Percentiles rank a stretch among this genome's conserved stretches.
Conservation (phyloP, 805 yeast genomes). For the Kurtzmaniella fragi region DNA sequence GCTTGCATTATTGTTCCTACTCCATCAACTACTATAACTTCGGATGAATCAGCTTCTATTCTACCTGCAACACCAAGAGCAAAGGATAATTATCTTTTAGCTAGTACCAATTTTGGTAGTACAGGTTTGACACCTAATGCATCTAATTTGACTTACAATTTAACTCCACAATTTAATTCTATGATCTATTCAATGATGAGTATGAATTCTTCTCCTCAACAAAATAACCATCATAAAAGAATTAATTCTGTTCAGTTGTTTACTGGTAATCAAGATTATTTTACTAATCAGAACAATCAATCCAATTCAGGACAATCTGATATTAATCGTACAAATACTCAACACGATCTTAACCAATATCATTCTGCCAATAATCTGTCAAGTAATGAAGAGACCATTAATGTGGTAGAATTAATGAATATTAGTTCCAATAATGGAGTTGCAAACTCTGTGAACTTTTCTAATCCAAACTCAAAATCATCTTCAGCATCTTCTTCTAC, state of each 20-base stretch:
- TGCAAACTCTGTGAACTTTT: background rate
- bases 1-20: conserved; percentile 20
- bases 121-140: conserved; percentile 27
- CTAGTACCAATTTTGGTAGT: conserved; percentile 7
- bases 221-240: conserved; percentile 9
- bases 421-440: conserved; percentile 5
- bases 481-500: background rate
- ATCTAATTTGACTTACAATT: conserved; percentile 20
- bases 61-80: conserved; percentile 33
- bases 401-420: conserved; percentile 16
- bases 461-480: background rate
- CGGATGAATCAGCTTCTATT: conserved; percentile 2
- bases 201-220: conserved; percentile 30
- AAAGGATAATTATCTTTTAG: conserved; percentile 20
- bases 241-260: conserved; percentile 13
- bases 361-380: background rate
- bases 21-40: background rate
- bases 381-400: conserved; percentile 7
- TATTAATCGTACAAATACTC: too few species aligned
- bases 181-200: conserved; percentile 35
- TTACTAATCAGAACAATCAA: conserved; percentile 10
- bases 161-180: conserved; percentile 37
- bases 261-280: conserved; percentile 23
- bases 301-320: background rate
- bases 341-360: too few species aligned